A percentile compares a stretch with the other conserved stretches of the same genome.
These are phyloP conservation scores for Fusarium solani-melongenae DNA, from an alignment of 2,329 filamentous ascomycete species.

Conservation along the genomic window DNA sequence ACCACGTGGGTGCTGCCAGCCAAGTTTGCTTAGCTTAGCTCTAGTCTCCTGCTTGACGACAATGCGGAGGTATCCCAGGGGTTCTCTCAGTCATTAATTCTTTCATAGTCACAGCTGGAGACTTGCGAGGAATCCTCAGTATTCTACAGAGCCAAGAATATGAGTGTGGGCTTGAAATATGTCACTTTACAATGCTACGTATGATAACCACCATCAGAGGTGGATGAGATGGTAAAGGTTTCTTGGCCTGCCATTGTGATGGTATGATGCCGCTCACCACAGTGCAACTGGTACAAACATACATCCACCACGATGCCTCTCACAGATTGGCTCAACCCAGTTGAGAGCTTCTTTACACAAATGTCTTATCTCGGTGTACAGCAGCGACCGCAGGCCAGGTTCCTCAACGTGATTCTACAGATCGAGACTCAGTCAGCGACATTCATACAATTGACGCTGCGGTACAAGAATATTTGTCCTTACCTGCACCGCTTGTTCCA, in stretches of 20 bases:
- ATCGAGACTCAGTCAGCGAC: not conserved
- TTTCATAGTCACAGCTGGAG: not conserved
- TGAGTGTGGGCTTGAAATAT: no score
- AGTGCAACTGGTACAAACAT: not conserved
- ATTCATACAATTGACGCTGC: not conserved
- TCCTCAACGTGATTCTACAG: not conserved
- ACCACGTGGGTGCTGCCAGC: not conserved
- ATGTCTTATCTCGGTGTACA: not conserved
- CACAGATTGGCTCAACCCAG: not conserved
- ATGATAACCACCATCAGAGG: no score
- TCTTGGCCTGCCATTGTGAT: no score
- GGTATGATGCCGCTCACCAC: no score
- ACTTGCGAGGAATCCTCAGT: fast-evolving
- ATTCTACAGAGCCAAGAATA: not conserved
- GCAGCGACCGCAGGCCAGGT: not conserved
- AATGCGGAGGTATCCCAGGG: not conserved
- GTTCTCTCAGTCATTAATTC: not conserved
- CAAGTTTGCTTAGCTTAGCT: not conserved
- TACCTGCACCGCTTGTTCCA: not conserved
- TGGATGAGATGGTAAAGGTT: no score
- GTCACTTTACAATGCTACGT: no score
- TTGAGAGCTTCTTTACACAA: not conserved
- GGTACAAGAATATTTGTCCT: not conserved
- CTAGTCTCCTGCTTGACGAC: not conserved
- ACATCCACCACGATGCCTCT: not conserved